Base-by-base conservation (phyloP, 169 alveolate genomes). In the Ichthyophthirius multifiliis region DNA sequence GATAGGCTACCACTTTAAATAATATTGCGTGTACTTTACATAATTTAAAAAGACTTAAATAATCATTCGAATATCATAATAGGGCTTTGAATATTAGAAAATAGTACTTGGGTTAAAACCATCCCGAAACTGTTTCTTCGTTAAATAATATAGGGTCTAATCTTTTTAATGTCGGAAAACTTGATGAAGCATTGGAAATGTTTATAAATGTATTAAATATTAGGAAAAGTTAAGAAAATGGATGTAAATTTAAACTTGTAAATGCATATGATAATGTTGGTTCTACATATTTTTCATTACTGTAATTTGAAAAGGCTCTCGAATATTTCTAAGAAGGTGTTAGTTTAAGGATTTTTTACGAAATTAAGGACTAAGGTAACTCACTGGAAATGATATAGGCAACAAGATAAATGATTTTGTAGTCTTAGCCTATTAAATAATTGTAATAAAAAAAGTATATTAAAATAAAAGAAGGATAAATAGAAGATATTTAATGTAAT, bases 181-280 rank as follows among this genome's bases (percentile, higher is more conserved):
- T 55, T 0, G 71, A 55, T 20, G 71, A 55, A 27, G 71, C 71
- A 4, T 23, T 55, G 2, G 15, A 55, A 1, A 55, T 39, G 10
- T 55, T 55, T 23, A 34, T 55, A 0, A 16, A 39, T 4, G 71
- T 55, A 0, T 39, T 55, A 2, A 13, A 16, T 10, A 55, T 55
- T 55, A 34, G 71, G n/a, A n/a, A n/a, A n/a, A n/a, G n/a, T n/a
- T n/a, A n/a, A n/a, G n/a, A 55, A 27, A 3, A 55, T 5, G 71
- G 31, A 3, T 55, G 71, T 9, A 20, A 16, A 27, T 27, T 55
- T 18, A 55, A 55, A 55, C 23, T 55, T 0, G 71, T 39, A 7
- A 55, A 34, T 2, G 71, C 71, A 1, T 55, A 55, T 55, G 71
- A 55, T 6, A 55, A 55, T 27, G 71, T 55, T 55, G 71, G 71